These are phyloP conservation scores for Diutina rugosa DNA, from an alignment of 1,139 yeast genomes.

Conservation along the genomic window DNA sequence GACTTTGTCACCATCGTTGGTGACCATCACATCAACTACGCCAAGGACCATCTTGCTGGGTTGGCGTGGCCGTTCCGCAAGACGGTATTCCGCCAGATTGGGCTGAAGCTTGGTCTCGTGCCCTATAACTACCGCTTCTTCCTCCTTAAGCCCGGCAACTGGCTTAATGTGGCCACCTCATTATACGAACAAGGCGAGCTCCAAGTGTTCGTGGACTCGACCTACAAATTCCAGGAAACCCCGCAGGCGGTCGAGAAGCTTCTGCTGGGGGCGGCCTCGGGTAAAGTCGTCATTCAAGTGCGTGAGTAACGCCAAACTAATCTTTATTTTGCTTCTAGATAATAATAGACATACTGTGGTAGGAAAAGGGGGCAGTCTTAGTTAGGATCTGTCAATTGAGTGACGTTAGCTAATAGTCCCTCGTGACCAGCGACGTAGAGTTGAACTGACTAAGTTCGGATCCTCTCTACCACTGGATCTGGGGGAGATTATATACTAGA, in stretches of 20 bases:
- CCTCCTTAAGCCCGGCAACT: not conserved
- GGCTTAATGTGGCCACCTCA: not conserved
- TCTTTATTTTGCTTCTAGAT: no score
- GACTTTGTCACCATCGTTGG: slow-evolving; percentile 36
- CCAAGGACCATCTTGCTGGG: not conserved
- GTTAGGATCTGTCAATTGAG: no score
- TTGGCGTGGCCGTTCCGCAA: not conserved
- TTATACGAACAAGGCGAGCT: not conserved
- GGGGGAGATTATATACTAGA: no score
- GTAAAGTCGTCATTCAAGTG: not conserved
- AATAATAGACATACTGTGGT: no score
- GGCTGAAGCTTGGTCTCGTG: not conserved
- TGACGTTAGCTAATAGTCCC: no score
- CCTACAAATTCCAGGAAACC: not conserved
- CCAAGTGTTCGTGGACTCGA: not conserved
- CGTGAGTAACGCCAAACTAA: not conserved
- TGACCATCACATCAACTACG: slow-evolving; percentile 12
- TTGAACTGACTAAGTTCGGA: no score
- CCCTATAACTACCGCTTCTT: not conserved
- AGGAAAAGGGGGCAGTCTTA: no score
- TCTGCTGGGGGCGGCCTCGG: not conserved
- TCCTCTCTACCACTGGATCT: no score
- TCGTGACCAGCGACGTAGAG: no score
- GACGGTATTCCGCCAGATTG: not conserved
- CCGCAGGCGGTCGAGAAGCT: not conserved